phyloP scores from a whole-genome alignment of 2,329 filamentous ascomycete species.

The Dactylella cylindrospora region DNA sequence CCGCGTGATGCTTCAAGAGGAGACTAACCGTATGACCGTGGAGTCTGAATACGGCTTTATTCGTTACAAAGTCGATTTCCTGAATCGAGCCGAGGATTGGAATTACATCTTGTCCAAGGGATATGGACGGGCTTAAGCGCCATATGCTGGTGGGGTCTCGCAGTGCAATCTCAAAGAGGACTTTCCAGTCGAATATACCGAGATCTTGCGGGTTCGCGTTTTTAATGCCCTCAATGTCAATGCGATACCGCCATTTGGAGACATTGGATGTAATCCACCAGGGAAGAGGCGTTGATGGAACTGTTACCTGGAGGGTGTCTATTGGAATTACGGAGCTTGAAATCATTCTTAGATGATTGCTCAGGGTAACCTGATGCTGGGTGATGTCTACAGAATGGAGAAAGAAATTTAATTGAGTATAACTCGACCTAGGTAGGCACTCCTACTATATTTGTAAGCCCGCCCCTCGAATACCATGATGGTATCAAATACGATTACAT shows the following conservation, averaged over 20 bases:
- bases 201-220: slow-evolving; percentile 14
- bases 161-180: slow-evolving; percentile 37
- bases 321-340: too few relatives aligned
- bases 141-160: slow-evolving; percentile 16
- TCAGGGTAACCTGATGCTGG: too few relatives aligned
- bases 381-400: too few relatives aligned
- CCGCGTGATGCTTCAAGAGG: slow-evolving; percentile 5
- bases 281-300: slow-evolving; percentile 18
- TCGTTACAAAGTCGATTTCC: slow-evolving; percentile 25
- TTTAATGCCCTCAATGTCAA: slow-evolving; percentile 20
- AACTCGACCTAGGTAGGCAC: too few relatives aligned
- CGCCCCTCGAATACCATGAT: too few relatives aligned
- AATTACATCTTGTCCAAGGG: neutral
- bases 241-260: slow-evolving; percentile 23
- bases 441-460: too few relatives aligned
- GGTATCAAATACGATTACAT: too few relatives aligned
- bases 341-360: too few relatives aligned
- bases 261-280: slow-evolving; percentile 35
- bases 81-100: slow-evolving; percentile 26
- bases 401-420: too few relatives aligned
- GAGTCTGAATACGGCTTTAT: slow-evolving; percentile 14
- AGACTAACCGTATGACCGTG: slow-evolving; percentile 7
- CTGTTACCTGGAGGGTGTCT: slow-evolving; percentile 7
- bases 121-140: slow-evolving; percentile 11
- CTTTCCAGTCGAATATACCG: slow-evolving; percentile 40